phyloP scores from a whole-genome alignment of 78 protist genomes.

The slime mould (Dictyostelium discoideum) region DNA sequence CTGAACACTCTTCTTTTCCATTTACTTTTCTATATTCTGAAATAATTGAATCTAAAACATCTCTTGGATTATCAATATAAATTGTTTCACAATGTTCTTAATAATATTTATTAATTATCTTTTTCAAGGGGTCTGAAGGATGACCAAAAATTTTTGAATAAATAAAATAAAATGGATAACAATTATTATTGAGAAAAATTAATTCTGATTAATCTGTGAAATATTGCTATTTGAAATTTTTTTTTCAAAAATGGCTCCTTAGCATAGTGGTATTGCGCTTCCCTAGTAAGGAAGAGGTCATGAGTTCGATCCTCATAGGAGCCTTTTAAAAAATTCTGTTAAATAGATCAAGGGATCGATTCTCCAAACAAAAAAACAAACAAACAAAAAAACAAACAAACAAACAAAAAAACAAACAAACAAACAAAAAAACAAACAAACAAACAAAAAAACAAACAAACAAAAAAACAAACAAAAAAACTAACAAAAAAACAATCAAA shows the following conservation, averaged over 20 bases:
- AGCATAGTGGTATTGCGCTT: conserved; percentile 57
- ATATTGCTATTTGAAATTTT: too few species aligned
- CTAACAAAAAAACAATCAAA: too few species aligned
- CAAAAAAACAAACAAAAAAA: too few species aligned
- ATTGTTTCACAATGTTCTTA: conserved; percentile 15
- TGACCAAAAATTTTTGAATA: not conserved
- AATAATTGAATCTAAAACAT: not conserved
- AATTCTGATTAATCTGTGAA: too few species aligned
- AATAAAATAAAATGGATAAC: conserved; percentile 4
- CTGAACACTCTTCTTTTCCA: not conserved
- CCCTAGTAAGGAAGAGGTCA: conserved; percentile 47
- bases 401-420: too few species aligned
- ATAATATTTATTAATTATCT: not conserved
- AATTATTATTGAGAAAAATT: too few species aligned
- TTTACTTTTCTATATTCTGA: not conserved
- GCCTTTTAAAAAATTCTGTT: not conserved
- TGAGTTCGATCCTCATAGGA: conserved; percentile 37
- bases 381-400: too few species aligned
- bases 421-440: too few species aligned
- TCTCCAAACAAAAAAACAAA: too few species aligned
- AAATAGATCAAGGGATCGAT: too few species aligned
- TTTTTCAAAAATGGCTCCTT: conserved; percentile 24
- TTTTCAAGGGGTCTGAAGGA: not conserved
- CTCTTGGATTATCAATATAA: conserved; percentile 18
- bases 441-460: too few species aligned